Conservation (phyloP, 192 early-diverging fungal species). For the Coemansia sp. region DNA sequence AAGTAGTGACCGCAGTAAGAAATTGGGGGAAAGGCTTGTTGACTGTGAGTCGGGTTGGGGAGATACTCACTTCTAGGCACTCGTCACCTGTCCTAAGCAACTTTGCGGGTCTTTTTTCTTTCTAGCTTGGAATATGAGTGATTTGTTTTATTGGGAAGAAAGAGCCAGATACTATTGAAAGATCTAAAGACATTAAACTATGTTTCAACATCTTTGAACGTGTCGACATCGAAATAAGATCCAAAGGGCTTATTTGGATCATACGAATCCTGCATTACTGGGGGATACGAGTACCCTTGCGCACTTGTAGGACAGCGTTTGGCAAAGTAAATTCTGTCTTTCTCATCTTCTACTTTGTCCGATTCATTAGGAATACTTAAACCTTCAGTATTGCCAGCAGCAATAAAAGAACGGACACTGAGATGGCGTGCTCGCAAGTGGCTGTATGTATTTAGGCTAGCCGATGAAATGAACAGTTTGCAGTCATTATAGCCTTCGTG, state of each 20-base stretch:
- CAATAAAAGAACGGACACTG: not conserved
- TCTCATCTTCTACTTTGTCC: not conserved
- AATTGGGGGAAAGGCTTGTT: not conserved
- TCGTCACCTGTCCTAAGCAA: not conserved
- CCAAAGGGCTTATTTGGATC: not conserved
- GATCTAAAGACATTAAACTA: not conserved
- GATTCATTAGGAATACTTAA: not conserved
- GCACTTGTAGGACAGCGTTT: not conserved
- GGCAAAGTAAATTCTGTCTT: not conserved
- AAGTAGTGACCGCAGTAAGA: not conserved
- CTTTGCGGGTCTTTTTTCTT: not conserved
- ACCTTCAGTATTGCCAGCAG: not conserved
- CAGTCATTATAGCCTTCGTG: not conserved
- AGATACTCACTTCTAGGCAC: not conserved
- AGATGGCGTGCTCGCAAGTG: not conserved
- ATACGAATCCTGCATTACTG: not conserved
- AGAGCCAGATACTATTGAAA: not conserved
- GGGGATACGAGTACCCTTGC: not conserved
- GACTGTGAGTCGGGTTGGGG: not conserved
- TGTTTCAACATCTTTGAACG: not conserved
- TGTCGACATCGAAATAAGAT: not conserved
- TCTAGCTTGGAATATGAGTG: too few relatives aligned
- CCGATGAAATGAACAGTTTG: not conserved
- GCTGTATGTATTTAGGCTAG: not conserved
- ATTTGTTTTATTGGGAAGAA: not conserved